Evolutionary conservation across 441 rosid genomes (phyloP), one percentile per base, ranked within the genome.

Genomic region (Adansonia grandidieri): DNA sequence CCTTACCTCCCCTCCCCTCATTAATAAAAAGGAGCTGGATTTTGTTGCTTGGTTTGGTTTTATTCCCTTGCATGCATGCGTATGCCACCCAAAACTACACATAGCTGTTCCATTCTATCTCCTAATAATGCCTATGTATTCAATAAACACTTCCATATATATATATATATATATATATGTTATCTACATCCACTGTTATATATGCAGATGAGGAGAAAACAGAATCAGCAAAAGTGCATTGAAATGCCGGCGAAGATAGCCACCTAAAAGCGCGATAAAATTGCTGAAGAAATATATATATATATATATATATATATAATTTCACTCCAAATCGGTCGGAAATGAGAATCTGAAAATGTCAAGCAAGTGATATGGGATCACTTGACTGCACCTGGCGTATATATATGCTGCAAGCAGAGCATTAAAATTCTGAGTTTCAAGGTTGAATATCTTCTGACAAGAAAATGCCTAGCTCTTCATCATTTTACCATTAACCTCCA

Each of bases 41-140:
- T 53, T 71, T 28, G 75, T 51, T 71, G 75, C 42, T 71, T 71
- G 62, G 24, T 32, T 28, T 37, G 37, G 37, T 32, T 32, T 32
- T 28, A 71, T 51, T 47, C 22, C 45, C 15, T 24, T 13, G 40
- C n/a, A 17, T 32, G 37, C 37, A 32, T 28, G 67, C 68, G 15
- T 32, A 32, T 63, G 45, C 68, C 68, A 32, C 4, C 68, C 68
- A 63, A 63, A 63, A 14, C 45, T 44, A 45, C 6, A 1, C 32
- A 1, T 44, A 67, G 45, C 71, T 67, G 71, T 19, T 44, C 1
- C 53, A 9, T 67, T 67, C 53, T 44, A 47, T 69, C 57, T 69
- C 54, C 17, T 69, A 20, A 20, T 47, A 22, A 13, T 58, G 63
- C 62, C 8, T 28, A 28, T n/a, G 28, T 13, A 47, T 20, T 20